Evolutionary conservation across 768 basidiomycete genomes (phyloP), one percentile per base, ranked within the genome.

Genomic region (Russula griseocarnosa): DNA sequence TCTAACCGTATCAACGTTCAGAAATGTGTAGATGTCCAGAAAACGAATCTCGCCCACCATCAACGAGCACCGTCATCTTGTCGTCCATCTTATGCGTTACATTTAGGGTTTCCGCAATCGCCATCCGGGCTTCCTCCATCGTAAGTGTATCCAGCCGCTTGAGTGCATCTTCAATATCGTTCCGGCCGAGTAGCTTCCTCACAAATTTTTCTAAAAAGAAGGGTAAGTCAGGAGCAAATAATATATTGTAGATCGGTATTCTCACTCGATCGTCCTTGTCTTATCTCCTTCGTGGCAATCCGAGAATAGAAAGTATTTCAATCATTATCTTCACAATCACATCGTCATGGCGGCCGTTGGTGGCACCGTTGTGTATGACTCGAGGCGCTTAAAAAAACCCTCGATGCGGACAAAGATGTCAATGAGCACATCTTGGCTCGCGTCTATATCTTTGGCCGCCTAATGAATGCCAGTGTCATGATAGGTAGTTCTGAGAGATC

Each of bases 221-320:
- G 10, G 0, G 9, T 53, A 4, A 36, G 50, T 3, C 26, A 49
- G 24, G 14, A 20, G 9, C n/a, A 26, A 2, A 14, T 5, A 6
- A 28, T 16, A 3, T 24, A 14, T 36, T 11, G 3, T 0, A 16
- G n/a, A 58, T 18, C 3, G 13, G 36, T 36, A 13, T 36, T 13
- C 62, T 38, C 26, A 63, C 62, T 63, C 2, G 36, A 6, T 30
- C 57, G 44, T 5, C 32, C 22, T 11, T 49, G 47, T 1, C 22
- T 58, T 4, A 58, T 34, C 22, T 58, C 55, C 55, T 49, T 53
- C 1, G 55, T 62, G 9, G 61, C 55, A 9, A 62, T 56, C 0
- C 46, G 10, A 61, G 54, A 20, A 61, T 55, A 16, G 32, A n/a
- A 14, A 62, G 54, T 24, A 62, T 49, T 20, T 62, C 61, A 9